Percentiles rank a stretch among this genome's conserved stretches.
Conservation (phyloP, 305 asterid genomes). For the Nicotiana rustica region DNA sequence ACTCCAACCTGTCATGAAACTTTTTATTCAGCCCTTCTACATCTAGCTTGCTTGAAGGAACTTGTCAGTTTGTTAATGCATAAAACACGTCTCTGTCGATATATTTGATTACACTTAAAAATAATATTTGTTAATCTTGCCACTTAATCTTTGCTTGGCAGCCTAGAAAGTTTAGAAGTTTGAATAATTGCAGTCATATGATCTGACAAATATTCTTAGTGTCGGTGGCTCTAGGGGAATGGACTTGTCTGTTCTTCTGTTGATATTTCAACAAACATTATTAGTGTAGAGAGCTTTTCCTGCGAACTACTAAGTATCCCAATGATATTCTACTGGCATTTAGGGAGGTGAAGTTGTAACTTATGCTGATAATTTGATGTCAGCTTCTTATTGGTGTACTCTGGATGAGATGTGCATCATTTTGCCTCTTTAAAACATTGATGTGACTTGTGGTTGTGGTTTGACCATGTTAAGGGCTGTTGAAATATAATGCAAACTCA, state of each 20-base stretch:
- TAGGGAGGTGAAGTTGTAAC: no score
- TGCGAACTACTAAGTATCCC: no score
- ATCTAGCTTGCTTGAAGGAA: not conserved
- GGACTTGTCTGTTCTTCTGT: no score
- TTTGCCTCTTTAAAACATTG: not conserved
- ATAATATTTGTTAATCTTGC: not conserved
- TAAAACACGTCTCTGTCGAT: not conserved
- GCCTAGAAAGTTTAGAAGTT: not conserved
- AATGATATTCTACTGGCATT: no score
- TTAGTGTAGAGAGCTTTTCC: no score
- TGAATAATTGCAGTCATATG: not conserved
- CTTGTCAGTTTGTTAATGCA: conserved; percentile 16
- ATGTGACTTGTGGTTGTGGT: not conserved
- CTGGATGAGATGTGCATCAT: not conserved
- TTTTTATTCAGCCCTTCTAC: not conserved
- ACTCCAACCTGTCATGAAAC: conserved; percentile 21
- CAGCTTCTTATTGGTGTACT: not conserved
- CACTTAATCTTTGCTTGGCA: not conserved
- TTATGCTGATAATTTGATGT: no score
- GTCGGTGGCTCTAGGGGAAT: no score
- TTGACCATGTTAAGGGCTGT: not conserved
- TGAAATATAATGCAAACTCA: not conserved
- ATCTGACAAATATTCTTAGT: not conserved
- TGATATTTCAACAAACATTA: no score
- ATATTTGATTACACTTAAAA: conserved; percentile 1